Base-by-base conservation (phyloP, 2,329 filamentous ascomycete species). In the Dothidotthia symphoricarpi region DNA sequence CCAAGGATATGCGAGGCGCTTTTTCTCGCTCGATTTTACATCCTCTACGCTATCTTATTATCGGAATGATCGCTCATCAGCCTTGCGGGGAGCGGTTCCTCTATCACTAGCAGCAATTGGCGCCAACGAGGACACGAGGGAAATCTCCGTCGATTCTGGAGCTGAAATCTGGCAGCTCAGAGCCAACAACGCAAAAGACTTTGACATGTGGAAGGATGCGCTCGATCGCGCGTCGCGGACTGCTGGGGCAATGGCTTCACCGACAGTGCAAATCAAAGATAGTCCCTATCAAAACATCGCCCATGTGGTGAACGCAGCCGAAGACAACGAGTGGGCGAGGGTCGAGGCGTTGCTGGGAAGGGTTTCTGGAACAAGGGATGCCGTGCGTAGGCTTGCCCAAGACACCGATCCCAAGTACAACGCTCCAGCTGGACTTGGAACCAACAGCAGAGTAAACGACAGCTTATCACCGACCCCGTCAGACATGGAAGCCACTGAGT, bases 41-140 rank as follows among this genome's bases (percentile, higher is more conserved):
- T 90, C 91, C 0, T 95, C 87, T 45, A 97, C 93, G 0, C 73
- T 98, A 22, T 97, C 93, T 0, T 98, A 98, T 71, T 98, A 96
- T 64, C 87, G 94, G 62, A 93, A 91, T 64, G 85, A 88, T 30
- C 91, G 94, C 61, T 95, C 91, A 4, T 94, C 91, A 5, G 89
- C 91, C 1, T 74, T 98, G 28, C 82, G 93, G 43, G 93, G 93
- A 13, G 89, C 93, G 6, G 93, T 98, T 34, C 93, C 93, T 0
- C 75, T 98, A 7, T 93, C 88, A 16, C 72, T 98, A 34, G 93
- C 93, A 12, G 93, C 88, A 4, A 86, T 98, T 42, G 87, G 90
- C 3, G 88, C 88, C 6, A 90, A 95, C 61, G 88, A 93, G 64
- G 82, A 86, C 57, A 82, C 86, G 25, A 80, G 89, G 48, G 91